phyloP scores from a whole-genome alignment of 257 asterid species.

The Solanum okadae region DNA sequence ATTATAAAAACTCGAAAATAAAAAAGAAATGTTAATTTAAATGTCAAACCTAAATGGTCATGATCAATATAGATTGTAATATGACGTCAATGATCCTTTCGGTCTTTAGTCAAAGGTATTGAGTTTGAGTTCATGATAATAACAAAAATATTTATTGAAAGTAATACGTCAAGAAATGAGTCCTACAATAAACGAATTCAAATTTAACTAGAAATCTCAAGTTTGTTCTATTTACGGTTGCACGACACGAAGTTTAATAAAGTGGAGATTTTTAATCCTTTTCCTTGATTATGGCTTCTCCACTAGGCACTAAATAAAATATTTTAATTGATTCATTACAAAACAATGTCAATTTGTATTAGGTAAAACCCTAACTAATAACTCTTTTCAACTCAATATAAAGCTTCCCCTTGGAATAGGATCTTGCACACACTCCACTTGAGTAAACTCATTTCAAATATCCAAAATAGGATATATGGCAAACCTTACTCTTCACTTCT shows the following conservation, averaged over 20 bases:
- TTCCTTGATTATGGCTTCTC: not conserved
- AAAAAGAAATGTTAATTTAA: not conserved
- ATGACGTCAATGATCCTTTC: not conserved
- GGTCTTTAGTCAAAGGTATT: not conserved
- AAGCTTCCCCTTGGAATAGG: not conserved
- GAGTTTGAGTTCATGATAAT: not conserved
- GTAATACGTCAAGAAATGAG: not conserved
- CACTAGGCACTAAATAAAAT: not conserved
- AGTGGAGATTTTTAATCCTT: not conserved
- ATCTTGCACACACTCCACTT: not conserved
- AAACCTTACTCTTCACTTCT: constrained; percentile 11
- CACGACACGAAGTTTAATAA: not conserved
- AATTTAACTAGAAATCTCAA: not conserved
- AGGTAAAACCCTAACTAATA: not conserved
- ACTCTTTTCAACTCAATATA: constrained; percentile 8
- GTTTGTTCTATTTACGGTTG: not conserved
- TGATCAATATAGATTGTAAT: not conserved
- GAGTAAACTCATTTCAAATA: not conserved
- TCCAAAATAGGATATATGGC: constrained; percentile 4
- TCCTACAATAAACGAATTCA: not conserved
- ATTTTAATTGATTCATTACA: not conserved
- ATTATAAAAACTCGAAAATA: not conserved
- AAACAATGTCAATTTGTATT: not conserved
- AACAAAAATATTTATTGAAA: not conserved
- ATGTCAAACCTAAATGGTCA: not conserved